Evolutionary conservation across 163 green algal genomes (phyloP), one percentile per base, ranked within the genome.

Genomic region (Chloromonas sp.): DNA sequence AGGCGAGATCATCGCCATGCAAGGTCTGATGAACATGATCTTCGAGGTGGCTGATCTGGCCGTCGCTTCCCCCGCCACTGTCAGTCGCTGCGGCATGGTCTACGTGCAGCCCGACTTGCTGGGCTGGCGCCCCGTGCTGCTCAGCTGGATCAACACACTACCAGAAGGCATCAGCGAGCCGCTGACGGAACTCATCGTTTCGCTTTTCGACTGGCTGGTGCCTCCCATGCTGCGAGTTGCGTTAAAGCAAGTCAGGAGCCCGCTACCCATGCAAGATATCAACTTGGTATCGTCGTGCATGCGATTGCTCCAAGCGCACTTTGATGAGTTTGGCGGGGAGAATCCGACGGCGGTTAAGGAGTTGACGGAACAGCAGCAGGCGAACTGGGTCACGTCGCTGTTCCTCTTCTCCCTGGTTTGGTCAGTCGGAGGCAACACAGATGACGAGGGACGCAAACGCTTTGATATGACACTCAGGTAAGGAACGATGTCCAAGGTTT

Each of bases 1-100:
- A 84, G 87, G 85, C 58, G 92, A 94, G 83, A 93, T 94, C 78
- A 92, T 94, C 61, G 88, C 90, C 71, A 94, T 95, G 91, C 91
- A 94, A 86, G 91, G 91, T 78, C 82, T 93, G 70, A 95, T 94
- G 92, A 95, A 94, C 88, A 93, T 95, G 90, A 94, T 95, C 81
- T 95, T 95, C 82, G 92, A 95, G 87, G 92, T 94, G 14, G 81
- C 89, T 70, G 92, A 95, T 83, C 88, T 95, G n/a, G 92, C 91
- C 2, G 91, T 93, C 14, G 92, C 92, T 8, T 93, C 89, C 13
- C 92, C 92, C 62, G 92, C 92, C 71, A 95, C 92, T n/a, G 92
- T 95, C 36, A 91, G 83, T 3, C 90, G 91, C 79, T 95, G 90
- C 80, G 91, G 93, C 77, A 96, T 96, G 93, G 93, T 84, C 36